Evolutionary conservation across 116 monocot species (phyloP).

Genomic region (Dioscorea cayenensis): DNA sequence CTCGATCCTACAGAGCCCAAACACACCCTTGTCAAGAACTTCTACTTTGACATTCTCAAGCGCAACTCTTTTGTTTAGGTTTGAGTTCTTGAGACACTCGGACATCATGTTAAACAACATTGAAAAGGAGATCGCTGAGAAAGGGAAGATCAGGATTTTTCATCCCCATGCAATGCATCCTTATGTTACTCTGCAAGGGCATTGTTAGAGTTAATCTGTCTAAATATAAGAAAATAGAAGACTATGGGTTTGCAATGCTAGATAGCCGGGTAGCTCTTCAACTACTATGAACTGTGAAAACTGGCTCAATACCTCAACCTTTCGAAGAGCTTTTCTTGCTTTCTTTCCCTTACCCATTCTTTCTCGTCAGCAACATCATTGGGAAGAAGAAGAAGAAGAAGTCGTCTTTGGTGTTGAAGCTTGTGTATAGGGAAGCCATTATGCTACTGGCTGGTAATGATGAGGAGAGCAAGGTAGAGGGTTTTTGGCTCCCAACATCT

Average conservation of each 20-base stretch:
- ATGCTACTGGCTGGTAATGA: no score
- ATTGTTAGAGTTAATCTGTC: slow-evolving; percentile 40
- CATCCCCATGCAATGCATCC: slow-evolving; percentile 44
- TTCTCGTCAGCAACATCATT: slow-evolving; percentile 39
- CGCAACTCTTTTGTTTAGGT: slow-evolving; percentile 27
- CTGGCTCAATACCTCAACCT: slow-evolving; percentile 38
- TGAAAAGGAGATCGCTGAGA: slow-evolving; percentile 25
- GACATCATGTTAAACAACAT: slow-evolving; percentile 20
- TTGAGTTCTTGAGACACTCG: slow-evolving; percentile 26
- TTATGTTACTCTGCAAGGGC: slow-evolving; percentile 46
- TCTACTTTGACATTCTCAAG: no score
- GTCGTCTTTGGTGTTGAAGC: no score
- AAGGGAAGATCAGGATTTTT: slow-evolving; percentile 21
- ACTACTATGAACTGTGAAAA: slow-evolving; percentile 34
- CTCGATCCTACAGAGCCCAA: slow-evolving; percentile 44
- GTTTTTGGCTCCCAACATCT: no score
- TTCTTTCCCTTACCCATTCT: slow-evolving; percentile 52
- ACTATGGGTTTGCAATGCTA: slow-evolving; percentile 31
- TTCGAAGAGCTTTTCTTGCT: slow-evolving; percentile 67
- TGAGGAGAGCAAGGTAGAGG: no score
- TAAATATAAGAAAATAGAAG: slow-evolving; percentile 7
- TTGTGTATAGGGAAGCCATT: no score
- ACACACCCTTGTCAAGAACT: no score
- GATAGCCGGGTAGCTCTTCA: slow-evolving; percentile 61
- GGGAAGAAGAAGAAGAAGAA: no score